Conservation (phyloP, 768 basidiomycete species). For the Cystoderma amianthinum region DNA sequence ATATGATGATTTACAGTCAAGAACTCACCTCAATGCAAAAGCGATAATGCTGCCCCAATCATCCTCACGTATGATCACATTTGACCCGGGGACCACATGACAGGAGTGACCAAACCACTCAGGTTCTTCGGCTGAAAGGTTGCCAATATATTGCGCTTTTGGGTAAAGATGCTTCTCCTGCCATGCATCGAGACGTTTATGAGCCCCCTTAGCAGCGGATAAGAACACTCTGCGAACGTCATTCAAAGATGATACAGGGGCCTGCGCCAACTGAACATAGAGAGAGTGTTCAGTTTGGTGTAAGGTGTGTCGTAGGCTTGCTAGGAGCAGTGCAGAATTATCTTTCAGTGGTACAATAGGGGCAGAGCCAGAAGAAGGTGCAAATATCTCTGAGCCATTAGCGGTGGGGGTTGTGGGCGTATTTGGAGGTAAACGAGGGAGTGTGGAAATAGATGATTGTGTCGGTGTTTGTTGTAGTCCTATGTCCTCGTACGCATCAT, state of each 20-base stretch:
- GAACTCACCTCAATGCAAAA: slow-evolving; percentile 58
- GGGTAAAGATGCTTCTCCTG: slow-evolving; percentile 50
- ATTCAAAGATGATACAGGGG: slow-evolving; percentile 42
- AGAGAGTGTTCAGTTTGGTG: slow-evolving; percentile 53
- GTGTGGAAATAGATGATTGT: slow-evolving; percentile 4
- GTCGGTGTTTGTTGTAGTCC: slow-evolving; percentile 8
- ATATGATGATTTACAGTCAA: too few relatives aligned
- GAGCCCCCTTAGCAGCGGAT: slow-evolving; percentile 42
- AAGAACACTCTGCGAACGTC: slow-evolving; percentile 56
- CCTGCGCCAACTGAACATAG: slow-evolving; percentile 45
- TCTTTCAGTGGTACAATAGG: slow-evolving; percentile 14
- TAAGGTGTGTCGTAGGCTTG: slow-evolving; percentile 47
- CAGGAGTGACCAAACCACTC: slow-evolving; percentile 59
- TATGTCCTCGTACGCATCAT: slow-evolving; percentile 41
- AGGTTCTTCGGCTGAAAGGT: slow-evolving; percentile 36
- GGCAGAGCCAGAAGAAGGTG: slow-evolving; percentile 1
- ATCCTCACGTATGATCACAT: slow-evolving; percentile 58
- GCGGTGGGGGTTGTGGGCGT: neutral
- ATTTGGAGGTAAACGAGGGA: slow-evolving; percentile 9
- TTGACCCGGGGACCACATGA: slow-evolving; percentile 62
- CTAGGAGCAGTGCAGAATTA: slow-evolving; percentile 33
- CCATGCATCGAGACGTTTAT: slow-evolving; percentile 53
- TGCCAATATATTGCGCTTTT: slow-evolving; percentile 16
- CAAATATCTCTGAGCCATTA: neutral
- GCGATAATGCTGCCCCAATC: slow-evolving; percentile 80